A percentile compares a stretch with the other conserved stretches of the same genome.
Conservation (phyloP, 176 grass and related monocot genomes). For the Calamus simplicifolius region DNA sequence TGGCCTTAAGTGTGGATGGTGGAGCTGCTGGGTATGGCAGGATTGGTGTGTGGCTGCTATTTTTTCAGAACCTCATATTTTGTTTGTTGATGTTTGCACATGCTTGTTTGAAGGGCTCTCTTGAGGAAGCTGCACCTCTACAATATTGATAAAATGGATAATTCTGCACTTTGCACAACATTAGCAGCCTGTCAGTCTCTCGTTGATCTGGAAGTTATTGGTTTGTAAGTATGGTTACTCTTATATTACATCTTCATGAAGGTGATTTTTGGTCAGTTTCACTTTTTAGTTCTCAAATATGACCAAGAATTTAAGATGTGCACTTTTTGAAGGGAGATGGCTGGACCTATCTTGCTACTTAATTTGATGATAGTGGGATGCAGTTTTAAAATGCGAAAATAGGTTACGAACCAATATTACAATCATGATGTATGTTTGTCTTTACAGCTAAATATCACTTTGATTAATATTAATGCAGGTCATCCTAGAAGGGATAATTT, state of each 20-base stretch:
- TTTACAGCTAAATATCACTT: no score
- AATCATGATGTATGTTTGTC: no score
- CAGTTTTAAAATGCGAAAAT: no score
- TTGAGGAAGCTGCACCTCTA: constrained; percentile 22
- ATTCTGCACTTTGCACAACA: constrained; percentile 9
- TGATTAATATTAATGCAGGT: no score
- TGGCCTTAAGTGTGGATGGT: constrained; percentile 28
- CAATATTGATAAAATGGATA: constrained; percentile 28
- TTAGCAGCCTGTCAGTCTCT: constrained; percentile 19
- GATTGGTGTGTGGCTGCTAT: neutral
- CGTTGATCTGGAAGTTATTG: constrained; percentile 31
- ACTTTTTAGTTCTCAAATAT: neutral
- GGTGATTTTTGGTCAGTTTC: neutral
- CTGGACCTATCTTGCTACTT: no score
- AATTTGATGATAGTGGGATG: no score
- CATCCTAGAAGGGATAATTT: no score
- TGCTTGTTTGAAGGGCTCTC: constrained; percentile 15
- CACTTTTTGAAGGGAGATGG: no score
- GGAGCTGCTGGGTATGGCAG: constrained; percentile 26
- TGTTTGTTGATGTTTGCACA: neutral
- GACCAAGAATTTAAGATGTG: neutral
- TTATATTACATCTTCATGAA: neutral
- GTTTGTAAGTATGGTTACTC: constrained; percentile 19
- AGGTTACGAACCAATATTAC: no score
- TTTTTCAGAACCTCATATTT: neutral